phyloP scores from a whole-genome alignment of 305 asterid genomes.

The Fraxinus albicans region DNA sequence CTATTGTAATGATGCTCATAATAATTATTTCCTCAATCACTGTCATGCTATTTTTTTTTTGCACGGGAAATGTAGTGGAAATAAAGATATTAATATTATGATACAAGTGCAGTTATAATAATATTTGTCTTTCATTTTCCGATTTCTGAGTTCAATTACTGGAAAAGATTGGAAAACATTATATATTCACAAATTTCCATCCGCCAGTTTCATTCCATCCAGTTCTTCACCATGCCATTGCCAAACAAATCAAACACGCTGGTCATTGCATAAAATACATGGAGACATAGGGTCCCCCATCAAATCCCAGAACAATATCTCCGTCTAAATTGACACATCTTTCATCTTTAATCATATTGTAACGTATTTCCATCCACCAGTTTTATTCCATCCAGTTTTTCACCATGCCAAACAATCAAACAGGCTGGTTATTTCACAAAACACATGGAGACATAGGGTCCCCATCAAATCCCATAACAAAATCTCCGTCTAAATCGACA shows the following conservation, averaged over 20 bases:
- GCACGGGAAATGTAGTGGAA: background rate
- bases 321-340: background rate
- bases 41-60: background rate
- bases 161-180: background rate
- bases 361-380: background rate
- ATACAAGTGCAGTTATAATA: background rate
- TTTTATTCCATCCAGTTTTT: background rate
- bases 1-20: background rate
- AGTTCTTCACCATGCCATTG: background rate
- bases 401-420: background rate
- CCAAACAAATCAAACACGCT: background rate
- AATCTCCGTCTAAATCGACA: background rate
- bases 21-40: background rate
- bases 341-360: background rate
- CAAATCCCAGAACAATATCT: background rate
- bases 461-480: background rate
- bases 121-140: background rate
- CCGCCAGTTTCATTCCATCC: background rate
- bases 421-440: background rate
- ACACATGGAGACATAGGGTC: conserved; percentile 1
- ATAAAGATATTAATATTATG: background rate
- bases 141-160: background rate
- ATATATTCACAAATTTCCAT: background rate
- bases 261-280: background rate
- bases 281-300: background rate